Evolutionary conservation across 78 protist species (phyloP), one percentile per base, ranked within the genome.

Genomic region (Polysphondylium violaceum): DNA sequence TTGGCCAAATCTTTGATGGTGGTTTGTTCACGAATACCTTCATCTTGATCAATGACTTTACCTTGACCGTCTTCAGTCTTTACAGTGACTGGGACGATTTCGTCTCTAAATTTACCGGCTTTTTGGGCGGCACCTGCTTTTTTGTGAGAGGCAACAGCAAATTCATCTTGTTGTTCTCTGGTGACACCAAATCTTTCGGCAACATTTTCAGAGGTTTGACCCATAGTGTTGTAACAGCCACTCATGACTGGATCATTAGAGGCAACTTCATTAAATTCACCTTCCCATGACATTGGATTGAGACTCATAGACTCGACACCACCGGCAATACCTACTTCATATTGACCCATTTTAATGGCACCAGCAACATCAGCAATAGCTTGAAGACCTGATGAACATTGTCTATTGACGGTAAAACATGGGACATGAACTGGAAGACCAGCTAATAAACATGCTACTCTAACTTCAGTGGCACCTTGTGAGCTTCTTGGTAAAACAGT

Each of bases 301-400:
- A 75, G 7, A 35, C 94, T 55, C 97, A 97, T 95, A 19, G 94
- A 85, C 55, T 97, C 99, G 64, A 97, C 97, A 38, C 99, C 99
- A 16, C 94, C 98, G 2, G 95, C 98, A 23, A 97, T 81, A 68
- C 97, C 98, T 27, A 96, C 44, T 44, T 97, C 96, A 65, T 86
- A 69, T 3, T 3, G 0, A 40, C 97, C 98, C 6, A 63, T 19
- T n/a, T 47, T 60, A 29, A 97, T 95, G 35, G 97, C 90, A 0
- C 85, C 83, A 17, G 98, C 97, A 33, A 79, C 35, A 86, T 76
- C 71, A 27, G 93, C 94, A 47, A 95, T 64, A 47, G 98, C 96
- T 93, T 97, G 97, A 6, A 97, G 92, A 35, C 99, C 99, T 19
- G 97, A 95, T 31, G 93, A 56, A 86, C 99, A 97, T 76, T 94